phyloP scores from a whole-genome alignment of 140 eudicot species.

The Flaveria floridana region DNA sequence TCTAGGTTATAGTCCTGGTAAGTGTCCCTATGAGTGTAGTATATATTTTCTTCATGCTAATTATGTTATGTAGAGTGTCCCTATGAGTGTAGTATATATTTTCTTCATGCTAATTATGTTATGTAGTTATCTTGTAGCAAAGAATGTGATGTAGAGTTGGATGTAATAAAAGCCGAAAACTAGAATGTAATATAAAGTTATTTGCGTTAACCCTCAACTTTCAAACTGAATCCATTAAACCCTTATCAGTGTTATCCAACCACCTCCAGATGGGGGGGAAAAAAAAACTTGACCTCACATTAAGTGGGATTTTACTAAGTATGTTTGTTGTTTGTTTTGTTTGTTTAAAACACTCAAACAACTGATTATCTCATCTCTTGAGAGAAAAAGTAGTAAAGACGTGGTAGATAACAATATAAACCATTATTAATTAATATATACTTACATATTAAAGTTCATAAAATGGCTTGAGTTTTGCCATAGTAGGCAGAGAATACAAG shows the following conservation, averaged over 20 bases:
- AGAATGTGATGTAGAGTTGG: constrained; percentile 18
- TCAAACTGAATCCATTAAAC: neutral
- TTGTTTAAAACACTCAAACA: too few species aligned
- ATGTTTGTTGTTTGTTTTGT: too few species aligned
- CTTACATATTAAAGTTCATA: constrained; percentile 32
- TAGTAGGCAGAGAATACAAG: constrained; percentile 21
- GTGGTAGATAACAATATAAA: constrained; percentile 22
- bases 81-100: neutral
- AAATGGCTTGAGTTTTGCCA: constrained; percentile 19
- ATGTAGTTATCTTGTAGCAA: neutral
- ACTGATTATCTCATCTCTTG: neutral
- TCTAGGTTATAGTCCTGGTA: constrained; percentile 10
- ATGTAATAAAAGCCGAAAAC: constrained; percentile 15
- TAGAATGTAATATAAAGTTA: neutral
- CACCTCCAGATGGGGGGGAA: neutral
- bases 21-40: neutral
- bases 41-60: neutral
- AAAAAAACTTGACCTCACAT: too few species aligned
- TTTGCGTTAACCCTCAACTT: neutral
- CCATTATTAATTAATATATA: constrained; percentile 34
- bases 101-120: neutral
- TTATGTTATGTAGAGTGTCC: constrained; percentile 3
- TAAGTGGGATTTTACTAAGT: too few species aligned
- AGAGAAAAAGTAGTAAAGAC: neutral
- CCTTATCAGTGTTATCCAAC: neutral